phyloP scores from a whole-genome alignment of 768 basidiomycete genomes.

The Gymnopilus dilepis region DNA sequence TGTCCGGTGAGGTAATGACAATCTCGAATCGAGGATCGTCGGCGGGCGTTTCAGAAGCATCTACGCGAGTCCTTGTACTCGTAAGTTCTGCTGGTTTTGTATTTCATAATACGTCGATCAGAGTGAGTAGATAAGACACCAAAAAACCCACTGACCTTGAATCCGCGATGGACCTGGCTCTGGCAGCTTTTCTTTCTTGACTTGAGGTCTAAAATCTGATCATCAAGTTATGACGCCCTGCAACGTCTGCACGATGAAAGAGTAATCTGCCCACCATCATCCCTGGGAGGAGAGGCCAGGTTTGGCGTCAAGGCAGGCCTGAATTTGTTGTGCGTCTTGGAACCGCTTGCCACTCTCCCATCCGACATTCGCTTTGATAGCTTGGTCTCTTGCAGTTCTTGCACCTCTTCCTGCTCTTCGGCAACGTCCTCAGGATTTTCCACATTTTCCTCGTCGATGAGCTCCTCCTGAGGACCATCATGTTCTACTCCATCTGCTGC shows the following conservation, averaged over 20 bases:
- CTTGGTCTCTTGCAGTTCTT: background rate
- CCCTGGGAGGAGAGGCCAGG: background rate
- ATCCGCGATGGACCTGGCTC: background rate
- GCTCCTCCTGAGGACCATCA: background rate
- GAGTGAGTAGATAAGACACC: background rate
- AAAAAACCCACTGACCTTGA: background rate
- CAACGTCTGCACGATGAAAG: too few species aligned
- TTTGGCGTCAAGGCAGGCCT: background rate
- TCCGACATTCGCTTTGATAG: background rate
- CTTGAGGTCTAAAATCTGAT: background rate
- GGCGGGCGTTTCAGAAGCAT: conserved; percentile 5
- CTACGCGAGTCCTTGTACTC: background rate
- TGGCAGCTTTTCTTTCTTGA: conserved; percentile 14
- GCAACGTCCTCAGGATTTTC: background rate
- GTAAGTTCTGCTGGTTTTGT: background rate
- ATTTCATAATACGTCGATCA: background rate
- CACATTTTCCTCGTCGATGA: background rate
- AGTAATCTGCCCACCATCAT: too few species aligned
- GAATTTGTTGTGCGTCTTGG: background rate
- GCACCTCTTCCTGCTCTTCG: background rate
- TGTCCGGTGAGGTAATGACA: conserved; percentile 29
- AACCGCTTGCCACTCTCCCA: background rate
- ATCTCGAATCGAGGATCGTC: conserved; percentile 35
- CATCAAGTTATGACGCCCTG: background rate
- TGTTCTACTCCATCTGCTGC: background rate